Percentiles rank a stretch among this genome's conserved stretches.
Conservation (phyloP, 108 stramenopile genomes). For the Pinguiococcus pyrenoidosus region DNA sequence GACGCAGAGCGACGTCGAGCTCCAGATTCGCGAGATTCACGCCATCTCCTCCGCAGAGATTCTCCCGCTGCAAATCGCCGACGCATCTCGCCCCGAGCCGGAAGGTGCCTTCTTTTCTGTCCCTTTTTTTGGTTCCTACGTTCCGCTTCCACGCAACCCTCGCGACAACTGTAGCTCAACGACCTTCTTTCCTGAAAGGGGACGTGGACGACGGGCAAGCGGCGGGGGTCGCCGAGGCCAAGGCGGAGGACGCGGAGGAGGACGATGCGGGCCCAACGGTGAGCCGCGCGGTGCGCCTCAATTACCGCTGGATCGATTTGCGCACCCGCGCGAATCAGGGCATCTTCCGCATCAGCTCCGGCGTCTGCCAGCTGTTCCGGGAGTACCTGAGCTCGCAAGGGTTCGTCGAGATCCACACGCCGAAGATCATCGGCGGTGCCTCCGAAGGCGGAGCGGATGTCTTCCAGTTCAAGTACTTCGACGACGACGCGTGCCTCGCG, state of each 20-base stretch:
- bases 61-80: constrained; percentile 91
- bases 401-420: constrained; percentile 94
- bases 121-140: background rate
- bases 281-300: constrained; percentile 61
- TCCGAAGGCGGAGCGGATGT: constrained; percentile 92
- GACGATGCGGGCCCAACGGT: constrained; percentile 45
- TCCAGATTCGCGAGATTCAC: constrained; percentile 64
- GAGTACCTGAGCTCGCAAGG: constrained; percentile 67
- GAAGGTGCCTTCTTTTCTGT: constrained; percentile 8
- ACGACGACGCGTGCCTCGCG: constrained; percentile 78
- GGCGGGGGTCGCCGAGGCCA: constrained; percentile 45
- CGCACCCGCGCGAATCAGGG: constrained; percentile 96
- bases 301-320: constrained; percentile 92
- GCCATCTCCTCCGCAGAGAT: constrained; percentile 70
- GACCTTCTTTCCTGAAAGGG: background rate
- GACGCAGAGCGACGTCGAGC: constrained; percentile 82
- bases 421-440: constrained; percentile 92
- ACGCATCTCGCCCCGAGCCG: constrained; percentile 80
- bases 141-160: no score
- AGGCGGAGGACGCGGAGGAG: constrained; percentile 43
- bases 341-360: constrained; percentile 88
- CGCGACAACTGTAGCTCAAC: no score
- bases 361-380: constrained; percentile 85
- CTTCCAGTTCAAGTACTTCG: constrained; percentile 93
- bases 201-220: constrained; percentile 45